Conservation (phyloP, 768 basidiomycete species). For the Mrakia hoshinonis region DNA sequence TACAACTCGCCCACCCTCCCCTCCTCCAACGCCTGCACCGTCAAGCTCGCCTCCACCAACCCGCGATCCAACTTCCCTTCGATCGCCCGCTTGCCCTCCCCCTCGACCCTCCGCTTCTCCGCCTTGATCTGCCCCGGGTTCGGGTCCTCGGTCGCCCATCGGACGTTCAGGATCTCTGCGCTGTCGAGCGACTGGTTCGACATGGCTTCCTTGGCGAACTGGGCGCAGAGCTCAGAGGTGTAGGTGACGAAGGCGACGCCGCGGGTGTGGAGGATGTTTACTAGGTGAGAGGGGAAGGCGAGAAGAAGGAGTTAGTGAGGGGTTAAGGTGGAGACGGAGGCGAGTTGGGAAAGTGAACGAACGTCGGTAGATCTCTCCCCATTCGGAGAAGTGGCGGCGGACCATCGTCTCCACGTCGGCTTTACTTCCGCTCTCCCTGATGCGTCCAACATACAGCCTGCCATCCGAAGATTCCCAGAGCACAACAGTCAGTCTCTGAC, state of each 20-base stretch:
- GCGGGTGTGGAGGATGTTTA: constrained; percentile 84
- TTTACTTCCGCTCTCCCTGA: constrained; percentile 59
- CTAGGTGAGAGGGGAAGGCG: constrained; percentile 40
- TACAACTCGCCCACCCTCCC: constrained; percentile 46
- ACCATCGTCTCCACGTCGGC: constrained; percentile 88
- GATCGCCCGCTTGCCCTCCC: constrained; percentile 78
- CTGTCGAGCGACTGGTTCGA: constrained; percentile 94
- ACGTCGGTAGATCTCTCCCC: constrained; percentile 89
- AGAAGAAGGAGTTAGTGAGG: not conserved
- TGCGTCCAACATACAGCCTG: constrained; percentile 75
- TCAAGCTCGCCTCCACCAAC: constrained; percentile 78
- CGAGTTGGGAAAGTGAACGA: constrained; percentile 39
- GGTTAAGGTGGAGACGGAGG: not conserved
- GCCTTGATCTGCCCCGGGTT: constrained; percentile 82
- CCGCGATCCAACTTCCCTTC: constrained; percentile 68
- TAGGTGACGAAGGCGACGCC: constrained; percentile 98
- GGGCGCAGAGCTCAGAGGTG: constrained; percentile 69
- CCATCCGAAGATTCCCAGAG: not conserved
- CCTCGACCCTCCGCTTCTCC: constrained; percentile 74
- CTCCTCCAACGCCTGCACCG: constrained; percentile 80
- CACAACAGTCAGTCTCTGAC: not conserved
- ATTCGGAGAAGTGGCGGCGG: constrained; percentile 84
- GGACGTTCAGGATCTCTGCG: constrained; percentile 94
- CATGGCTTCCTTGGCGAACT: constrained; percentile 98
- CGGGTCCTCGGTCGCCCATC: constrained; percentile 98